phyloP scores from a whole-genome alignment of 179 eudicot species.

The Spergularia azorica region DNA sequence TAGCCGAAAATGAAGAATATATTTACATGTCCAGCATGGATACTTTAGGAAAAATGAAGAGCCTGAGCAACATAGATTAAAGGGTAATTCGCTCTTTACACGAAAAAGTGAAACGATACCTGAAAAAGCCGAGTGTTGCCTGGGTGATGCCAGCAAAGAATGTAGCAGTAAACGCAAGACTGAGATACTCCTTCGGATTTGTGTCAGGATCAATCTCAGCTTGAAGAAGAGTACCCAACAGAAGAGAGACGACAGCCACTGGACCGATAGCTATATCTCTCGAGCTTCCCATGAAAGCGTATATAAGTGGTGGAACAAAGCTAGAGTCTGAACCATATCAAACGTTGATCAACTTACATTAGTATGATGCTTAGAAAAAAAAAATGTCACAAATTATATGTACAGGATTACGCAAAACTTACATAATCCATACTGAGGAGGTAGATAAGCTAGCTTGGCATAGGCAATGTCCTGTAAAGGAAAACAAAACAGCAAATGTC shows the following conservation, averaged over 20 bases:
- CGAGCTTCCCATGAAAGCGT: constrained; percentile 88
- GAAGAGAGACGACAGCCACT: constrained; percentile 80
- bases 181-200: constrained; percentile 42
- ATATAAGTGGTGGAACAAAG: constrained; percentile 79
- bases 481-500: neutral
- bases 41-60: neutral
- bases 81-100: neutral
- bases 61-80: no score
- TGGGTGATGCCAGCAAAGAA: constrained; percentile 71
- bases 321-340: constrained; percentile 55
- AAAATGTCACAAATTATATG: neutral
- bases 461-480: constrained; percentile 72
- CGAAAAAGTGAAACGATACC: constrained; percentile 8
- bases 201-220: constrained; percentile 52
- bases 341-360: neutral
- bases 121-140: constrained; percentile 34
- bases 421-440: constrained; percentile 74
- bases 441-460: constrained; percentile 65
- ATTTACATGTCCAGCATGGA: no score
- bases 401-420: constrained; percentile 26
- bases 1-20: no score
- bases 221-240: constrained; percentile 58
- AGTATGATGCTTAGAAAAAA: neutral
- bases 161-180: constrained; percentile 78
- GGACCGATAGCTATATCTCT: constrained; percentile 93